phyloP scores from a whole-genome alignment of 371 early-diverging fungal genomes.

The Mortierella sp. region DNA sequence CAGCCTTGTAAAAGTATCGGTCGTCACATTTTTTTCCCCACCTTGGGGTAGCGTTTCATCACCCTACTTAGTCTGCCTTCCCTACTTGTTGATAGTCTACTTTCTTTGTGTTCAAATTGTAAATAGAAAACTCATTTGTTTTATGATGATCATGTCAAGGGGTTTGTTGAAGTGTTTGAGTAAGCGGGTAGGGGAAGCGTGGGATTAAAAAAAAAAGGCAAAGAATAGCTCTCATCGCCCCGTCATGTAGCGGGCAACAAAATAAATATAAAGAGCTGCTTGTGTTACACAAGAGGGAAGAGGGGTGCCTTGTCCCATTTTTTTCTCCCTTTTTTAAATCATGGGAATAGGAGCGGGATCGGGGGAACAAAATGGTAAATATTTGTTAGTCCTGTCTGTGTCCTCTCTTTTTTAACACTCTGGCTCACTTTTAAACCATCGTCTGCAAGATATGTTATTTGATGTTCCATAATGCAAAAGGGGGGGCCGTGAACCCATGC shows the following conservation, averaged over 20 bases:
- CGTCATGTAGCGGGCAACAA: background rate
- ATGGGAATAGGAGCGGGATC: background rate
- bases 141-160: background rate
- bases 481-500: slow-evolving; percentile 14
- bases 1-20: background rate
- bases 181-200: background rate
- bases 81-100: background rate
- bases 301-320: background rate
- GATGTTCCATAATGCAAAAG: background rate
- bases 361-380: background rate
- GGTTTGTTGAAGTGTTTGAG: background rate
- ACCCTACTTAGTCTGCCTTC: background rate
- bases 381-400: no score
- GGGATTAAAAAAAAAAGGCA: background rate
- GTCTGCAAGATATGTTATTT: slow-evolving; percentile 1
- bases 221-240: no score
- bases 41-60: background rate
- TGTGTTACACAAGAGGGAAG: background rate
- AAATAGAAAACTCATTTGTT: slow-evolving; percentile 2
- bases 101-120: background rate
- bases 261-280: background rate
- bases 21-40: background rate
- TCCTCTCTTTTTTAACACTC: no score
- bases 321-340: no score
- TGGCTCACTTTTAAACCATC: background rate